These are phyloP conservation scores for Pinus tabuliformis DNA, from an alignment of 75 land plant species.

Conservation along the genomic window DNA sequence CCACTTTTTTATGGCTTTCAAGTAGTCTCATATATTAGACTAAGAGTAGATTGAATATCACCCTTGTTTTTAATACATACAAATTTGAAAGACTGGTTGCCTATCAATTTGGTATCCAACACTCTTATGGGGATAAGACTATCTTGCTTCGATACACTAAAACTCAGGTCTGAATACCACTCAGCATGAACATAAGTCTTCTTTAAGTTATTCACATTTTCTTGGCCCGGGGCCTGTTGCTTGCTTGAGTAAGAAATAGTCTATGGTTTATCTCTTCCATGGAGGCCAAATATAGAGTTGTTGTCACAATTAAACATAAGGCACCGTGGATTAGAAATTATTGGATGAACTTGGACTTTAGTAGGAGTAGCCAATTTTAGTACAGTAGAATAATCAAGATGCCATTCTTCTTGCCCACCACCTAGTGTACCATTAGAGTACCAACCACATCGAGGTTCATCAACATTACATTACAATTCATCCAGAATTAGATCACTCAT, in stretches of 20 bases:
- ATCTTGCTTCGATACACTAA: background rate
- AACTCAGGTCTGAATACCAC: background rate
- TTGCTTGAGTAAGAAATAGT: background rate
- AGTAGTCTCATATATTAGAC: background rate
- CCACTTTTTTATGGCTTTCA: background rate
- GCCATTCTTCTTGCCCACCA: background rate
- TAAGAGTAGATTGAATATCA: background rate
- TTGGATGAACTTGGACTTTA: too few species aligned
- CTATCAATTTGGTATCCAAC: background rate
- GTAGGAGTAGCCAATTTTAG: background rate
- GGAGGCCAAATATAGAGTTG: background rate
- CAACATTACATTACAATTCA: background rate
- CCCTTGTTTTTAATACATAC: background rate
- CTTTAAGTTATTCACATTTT: background rate
- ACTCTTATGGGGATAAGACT: background rate
- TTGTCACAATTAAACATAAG: background rate
- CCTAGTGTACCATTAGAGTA: background rate
- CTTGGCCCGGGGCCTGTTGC: background rate
- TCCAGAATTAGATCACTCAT: background rate
- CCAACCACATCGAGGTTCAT: background rate
- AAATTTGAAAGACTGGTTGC: background rate
- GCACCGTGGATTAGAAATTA: background rate
- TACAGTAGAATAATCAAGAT: background rate
- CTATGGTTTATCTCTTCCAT: background rate
- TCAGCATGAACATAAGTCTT: background rate